Base-by-base conservation (phyloP, 1,284 basidiomycete species). In the Pholiota adiposa region DNA sequence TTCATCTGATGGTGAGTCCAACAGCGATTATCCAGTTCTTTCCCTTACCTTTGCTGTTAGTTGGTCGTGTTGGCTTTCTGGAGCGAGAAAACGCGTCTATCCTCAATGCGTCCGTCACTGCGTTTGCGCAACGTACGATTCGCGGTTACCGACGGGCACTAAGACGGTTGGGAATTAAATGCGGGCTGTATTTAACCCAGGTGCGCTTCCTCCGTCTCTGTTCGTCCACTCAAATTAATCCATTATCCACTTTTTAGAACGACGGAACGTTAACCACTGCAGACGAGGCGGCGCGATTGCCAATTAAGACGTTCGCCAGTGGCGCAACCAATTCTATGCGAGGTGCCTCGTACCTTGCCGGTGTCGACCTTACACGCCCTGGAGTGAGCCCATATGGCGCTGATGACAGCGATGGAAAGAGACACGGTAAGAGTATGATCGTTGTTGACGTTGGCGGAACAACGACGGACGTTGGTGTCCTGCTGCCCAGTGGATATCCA, bases 311-410 rank as follows among this genome's bases (percentile, higher is more conserved):
- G 0, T 87, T 86, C 69, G 79, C 80, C 0, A 83, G 80, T 8
- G 85, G 84, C 4, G 80, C 84, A 0, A 87, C 84, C 19, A 87
- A 87, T 68, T 85, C 83, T 0, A 87, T 87, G 83, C 74, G 84
- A 44, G 85, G 84, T 1, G 84, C 84, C 2, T 80, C 79, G 5
- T 85, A 81, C 67, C 74, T 86, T 11, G 79, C 83, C 0, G 77
- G 78, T 0, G 65, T 82, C 9, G 77, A 77, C 51, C 59, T 68
- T 61, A 46, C 62, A 21, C 34, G 34, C 36, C 19, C 9, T 27
- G 44, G 27, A 23, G 12, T 31, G 33, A 31, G 25, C 9, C 56
- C 53, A 40, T 51, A 60, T 3, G 51, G 56, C 21, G n/a, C 49
- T 25, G 70, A 19, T 29, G 36, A 16, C 4, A 25, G 4, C 38